phyloP scores from a whole-genome alignment of 169 alveolate genomes.

The Plasmodium falciparum region DNA sequence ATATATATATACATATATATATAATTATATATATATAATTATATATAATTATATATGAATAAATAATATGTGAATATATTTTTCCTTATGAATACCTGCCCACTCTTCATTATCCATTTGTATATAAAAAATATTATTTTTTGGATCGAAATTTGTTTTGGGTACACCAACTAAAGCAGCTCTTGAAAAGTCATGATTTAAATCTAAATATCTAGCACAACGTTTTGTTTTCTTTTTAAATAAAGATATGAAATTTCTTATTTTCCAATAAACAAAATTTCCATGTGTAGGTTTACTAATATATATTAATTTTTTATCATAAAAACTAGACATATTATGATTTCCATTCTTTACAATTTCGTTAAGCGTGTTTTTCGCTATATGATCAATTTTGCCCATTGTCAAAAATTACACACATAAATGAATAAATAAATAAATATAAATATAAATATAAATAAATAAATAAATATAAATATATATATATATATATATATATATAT shows the following conservation, averaged over 20 bases:
- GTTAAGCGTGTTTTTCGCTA: conserved; percentile 17
- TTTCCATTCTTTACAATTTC: conserved; percentile 35
- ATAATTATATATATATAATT: no score
- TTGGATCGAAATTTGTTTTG: conserved; percentile 85
- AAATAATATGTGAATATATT: not conserved
- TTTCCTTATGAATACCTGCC: conserved; percentile 74
- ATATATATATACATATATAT: no score
- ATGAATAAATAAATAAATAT: no score
- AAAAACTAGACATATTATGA: not conserved
- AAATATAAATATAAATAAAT: no score
- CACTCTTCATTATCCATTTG: conserved; percentile 88
- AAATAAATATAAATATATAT: no score
- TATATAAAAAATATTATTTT: conserved; percentile 81
- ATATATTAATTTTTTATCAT: conserved; percentile 57
- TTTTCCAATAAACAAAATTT: conserved; percentile 83
- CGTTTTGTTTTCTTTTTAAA: conserved; percentile 72
- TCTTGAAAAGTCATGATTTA: conserved; percentile 76
- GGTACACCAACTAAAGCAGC: conserved; percentile 87
- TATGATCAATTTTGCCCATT: conserved; percentile 1
- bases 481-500: no score
- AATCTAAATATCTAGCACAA: conserved; percentile 80
- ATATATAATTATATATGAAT: no score
- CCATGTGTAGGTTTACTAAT: conserved; percentile 84
- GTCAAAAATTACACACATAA: no score
- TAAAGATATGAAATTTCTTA: conserved; percentile 70